A percentile compares a stretch with the other conserved stretches of the same genome.
phyloP scores from a whole-genome alignment of 495 filamentous ascomycete genomes.

The Amphirosellinia nigrospora region DNA sequence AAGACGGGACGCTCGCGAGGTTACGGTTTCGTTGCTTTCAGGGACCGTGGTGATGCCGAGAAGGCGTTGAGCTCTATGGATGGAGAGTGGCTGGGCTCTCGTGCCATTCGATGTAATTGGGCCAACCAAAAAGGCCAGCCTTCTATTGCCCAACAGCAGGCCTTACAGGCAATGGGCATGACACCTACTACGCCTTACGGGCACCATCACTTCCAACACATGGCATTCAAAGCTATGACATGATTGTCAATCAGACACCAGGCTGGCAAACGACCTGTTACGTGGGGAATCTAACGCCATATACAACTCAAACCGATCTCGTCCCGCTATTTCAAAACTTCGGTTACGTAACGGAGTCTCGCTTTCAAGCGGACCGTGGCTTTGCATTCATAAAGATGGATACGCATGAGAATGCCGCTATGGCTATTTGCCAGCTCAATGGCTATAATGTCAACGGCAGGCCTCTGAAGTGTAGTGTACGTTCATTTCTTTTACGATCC shows the following conservation, averaged over 20 bases:
- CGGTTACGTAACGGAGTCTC: constrained; percentile 94
- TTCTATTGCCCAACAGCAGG: constrained; percentile 95
- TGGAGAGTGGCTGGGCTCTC: constrained; percentile 98
- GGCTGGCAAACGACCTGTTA: constrained; percentile 99
- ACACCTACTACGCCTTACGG: constrained; percentile 95
- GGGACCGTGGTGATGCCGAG: constrained; percentile 91
- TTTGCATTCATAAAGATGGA: constrained; percentile 99
- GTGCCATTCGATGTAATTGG: constrained; percentile 99
- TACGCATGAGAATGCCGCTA: constrained; percentile 95
- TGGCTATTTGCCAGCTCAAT: constrained; percentile 97
- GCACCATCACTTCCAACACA: constrained; percentile 97
- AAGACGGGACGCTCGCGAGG: constrained; percentile 97
- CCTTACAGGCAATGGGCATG: constrained; percentile 98
- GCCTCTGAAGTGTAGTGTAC: constrained; percentile 97
- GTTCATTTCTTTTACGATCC: constrained; percentile 43
- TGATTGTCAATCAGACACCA: constrained; percentile 96
- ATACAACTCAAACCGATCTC: constrained; percentile 94
- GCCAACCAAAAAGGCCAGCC: constrained; percentile 99
- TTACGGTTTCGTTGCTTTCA: constrained; percentile 98
- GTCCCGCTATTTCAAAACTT: constrained; percentile 98
- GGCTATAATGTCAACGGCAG: constrained; percentile 98
- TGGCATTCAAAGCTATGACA: constrained; percentile 95
- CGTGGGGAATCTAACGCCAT: constrained; percentile 96
- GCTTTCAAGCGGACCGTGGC: constrained; percentile 96
- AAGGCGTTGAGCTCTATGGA: constrained; percentile 98